Evolutionary conservation across 1,284 basidiomycete genomes (phyloP), one percentile per base, ranked within the genome.

Genomic region (Phylloporus sp.): DNA sequence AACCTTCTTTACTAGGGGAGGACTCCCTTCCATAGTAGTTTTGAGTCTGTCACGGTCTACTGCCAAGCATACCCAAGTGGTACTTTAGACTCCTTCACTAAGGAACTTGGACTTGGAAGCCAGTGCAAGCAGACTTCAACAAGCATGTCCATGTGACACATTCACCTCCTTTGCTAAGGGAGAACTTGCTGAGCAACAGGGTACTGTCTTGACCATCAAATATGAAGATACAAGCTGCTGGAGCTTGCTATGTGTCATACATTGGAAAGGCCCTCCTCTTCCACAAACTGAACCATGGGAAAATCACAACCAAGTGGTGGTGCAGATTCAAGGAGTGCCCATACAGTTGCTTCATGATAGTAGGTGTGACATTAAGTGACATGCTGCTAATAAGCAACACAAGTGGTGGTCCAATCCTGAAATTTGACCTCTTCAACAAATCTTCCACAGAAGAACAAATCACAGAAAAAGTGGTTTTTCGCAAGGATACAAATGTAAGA

Each of bases 111-210:
- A 42, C 40, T 42, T 42, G 40, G 40, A 18, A 42, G 40, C 40
- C 12, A 42, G 6, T 42, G 20, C 40, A 42, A 42, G 26, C 29
- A 49, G 31, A 42, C 39, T 55, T 31, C 22, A 10, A 7, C 20
- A 8, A 58, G 57, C 13, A 28, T 29, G 37, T 51, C 47, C 57
- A 31, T 10, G 12, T 7, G 37, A 29, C 57, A 10, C 47, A 11
- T 58, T 50, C 34, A 40, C 46, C 47, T 49, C 57, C 57, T 58
- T 58, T 39, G 57, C 47, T n/a, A 58, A 40, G 57, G 58, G 58
- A 60, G 40, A 31, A 37, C 39, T 56, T 44, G 24, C 11, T 22
- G 26, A 58, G 58, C 42, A 18, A 26, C 11, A 22, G 53, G 42
- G 17, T 39, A 31, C 58, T 4, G 32, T 60, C 58, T 60, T 46